A percentile compares a stretch with the other conserved stretches of the same genome.
Evolutionary conservation across 2,329 filamentous ascomycete genomes (phyloP).

Genomic region (Monosporascus cannonballus): DNA sequence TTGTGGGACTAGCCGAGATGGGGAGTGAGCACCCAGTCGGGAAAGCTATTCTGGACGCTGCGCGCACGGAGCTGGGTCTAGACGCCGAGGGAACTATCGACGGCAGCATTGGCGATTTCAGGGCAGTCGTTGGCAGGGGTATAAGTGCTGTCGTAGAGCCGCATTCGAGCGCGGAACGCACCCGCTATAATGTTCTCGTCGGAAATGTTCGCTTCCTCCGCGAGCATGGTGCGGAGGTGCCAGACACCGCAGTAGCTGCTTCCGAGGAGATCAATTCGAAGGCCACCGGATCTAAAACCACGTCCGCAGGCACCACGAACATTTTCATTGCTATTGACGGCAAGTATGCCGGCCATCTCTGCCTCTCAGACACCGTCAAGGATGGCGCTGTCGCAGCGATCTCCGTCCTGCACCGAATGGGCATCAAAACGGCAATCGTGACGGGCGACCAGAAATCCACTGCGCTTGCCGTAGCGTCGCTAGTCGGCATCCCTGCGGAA

Average conservation of each 20-base stretch:
- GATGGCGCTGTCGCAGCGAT: constrained; percentile 76
- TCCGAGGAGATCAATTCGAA: constrained; percentile 53
- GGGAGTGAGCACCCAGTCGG: constrained; percentile 94
- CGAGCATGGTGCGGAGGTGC: constrained; percentile 62
- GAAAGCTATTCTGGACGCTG: constrained; percentile 72
- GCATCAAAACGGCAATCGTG: constrained; percentile 82
- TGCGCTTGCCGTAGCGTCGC: constrained; percentile 73
- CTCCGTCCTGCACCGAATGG: constrained; percentile 74
- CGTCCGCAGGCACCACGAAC: constrained; percentile 68
- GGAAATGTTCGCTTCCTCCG: constrained; percentile 76
- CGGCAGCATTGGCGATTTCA: constrained; percentile 80
- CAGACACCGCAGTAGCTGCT: constrained; percentile 55
- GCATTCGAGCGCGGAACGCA: constrained; percentile 57
- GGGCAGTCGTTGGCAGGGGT: constrained; percentile 76
- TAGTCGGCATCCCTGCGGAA: constrained; percentile 71
- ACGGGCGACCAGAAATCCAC: constrained; percentile 87
- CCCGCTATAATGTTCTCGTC: constrained; percentile 71
- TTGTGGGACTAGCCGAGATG: constrained; percentile 91
- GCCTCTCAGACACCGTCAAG: constrained; percentile 87
- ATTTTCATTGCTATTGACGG: constrained; percentile 88
- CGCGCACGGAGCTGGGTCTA: constrained; percentile 69
- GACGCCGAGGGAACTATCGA: constrained; percentile 68
- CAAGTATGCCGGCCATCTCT: constrained; percentile 73
- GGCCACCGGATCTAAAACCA: constrained; percentile 31
- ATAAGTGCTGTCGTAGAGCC: constrained; percentile 80